Base-by-base conservation (phyloP, 148 eudicot genomes). In the Vaccinium darrowii region DNA sequence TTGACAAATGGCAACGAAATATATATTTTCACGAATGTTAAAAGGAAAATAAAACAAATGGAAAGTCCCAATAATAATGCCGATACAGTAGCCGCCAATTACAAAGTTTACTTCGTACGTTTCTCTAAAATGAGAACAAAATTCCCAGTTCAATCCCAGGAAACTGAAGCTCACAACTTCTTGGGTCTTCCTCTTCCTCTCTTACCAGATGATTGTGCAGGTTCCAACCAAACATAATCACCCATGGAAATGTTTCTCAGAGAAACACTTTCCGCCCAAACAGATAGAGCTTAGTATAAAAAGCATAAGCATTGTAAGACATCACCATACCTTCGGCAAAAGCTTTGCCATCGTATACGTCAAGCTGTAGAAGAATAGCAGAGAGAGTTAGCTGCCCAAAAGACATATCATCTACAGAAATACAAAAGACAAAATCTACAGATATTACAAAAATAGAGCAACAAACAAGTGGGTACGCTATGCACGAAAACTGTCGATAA, bases 291-390 rank as follows among this genome's bases (percentile, higher is more conserved):
- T 80, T 19, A 60, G 30, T 21, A 60, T 79, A 5, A 8, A 80
- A 49, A 60, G n/a, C 18, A 33, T 58, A 80, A 18, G 79, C 75
- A 86, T 67, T 58, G 27, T 52, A 6, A 16, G 58, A 19, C 56
- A 52, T 43, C 50, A 54, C 30, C 78, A 25, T 92, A 96, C 98
- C 99, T 94, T 93, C 94, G 1, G 84, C 94, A 5, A 91, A 76
- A 80, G 91, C 93, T 88, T 94, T 95, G 81, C 99, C 99, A 79
- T 97, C 98, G 87, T 97, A 90, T 52, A 97, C 91, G 72, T 97
- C 99, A 79, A 97, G 93, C 98, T 97, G 98, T 78, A 83, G 86
- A 76, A 85, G 63, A 85, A 89, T 33, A 71, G 67, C 76, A 65
- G n/a, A 82, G n/a, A 53, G 18, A 58, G 81, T 82, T 50, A 81